Evolutionary conservation across 2,329 filamentous ascomycete genomes (phyloP).

Genomic region (Diaporthe vexans): DNA sequence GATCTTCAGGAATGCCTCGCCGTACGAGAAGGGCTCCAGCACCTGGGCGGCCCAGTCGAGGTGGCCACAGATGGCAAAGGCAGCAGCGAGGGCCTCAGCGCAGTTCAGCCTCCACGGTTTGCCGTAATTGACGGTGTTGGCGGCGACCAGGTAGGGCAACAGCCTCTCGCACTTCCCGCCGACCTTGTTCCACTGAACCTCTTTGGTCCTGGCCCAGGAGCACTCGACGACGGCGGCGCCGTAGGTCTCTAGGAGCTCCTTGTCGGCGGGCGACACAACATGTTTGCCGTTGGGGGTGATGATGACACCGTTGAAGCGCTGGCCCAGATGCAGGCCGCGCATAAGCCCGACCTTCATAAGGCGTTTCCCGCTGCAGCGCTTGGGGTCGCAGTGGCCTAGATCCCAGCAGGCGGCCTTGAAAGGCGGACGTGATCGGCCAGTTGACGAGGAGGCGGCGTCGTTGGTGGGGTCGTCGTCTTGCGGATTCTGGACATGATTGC

Average conservation of each 20-base stretch:
- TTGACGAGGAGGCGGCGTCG: constrained; percentile 42
- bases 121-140: constrained; percentile 97
- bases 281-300: constrained; percentile 95
- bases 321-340: constrained; percentile 91
- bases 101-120: constrained; percentile 96
- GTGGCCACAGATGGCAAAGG: constrained; percentile 93
- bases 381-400: constrained; percentile 96
- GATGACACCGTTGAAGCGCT: constrained; percentile 92
- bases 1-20: constrained; percentile 89
- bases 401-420: constrained; percentile 99
- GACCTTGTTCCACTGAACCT: constrained; percentile 92
- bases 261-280: constrained; percentile 86
- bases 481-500: constrained; percentile 55
- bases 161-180: constrained; percentile 93
- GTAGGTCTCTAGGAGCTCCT: constrained; percentile 84
- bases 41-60: constrained; percentile 90
- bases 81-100: constrained; percentile 92
- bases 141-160: constrained; percentile 94
- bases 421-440: constrained; percentile 56
- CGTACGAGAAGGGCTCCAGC: constrained; percentile 88
- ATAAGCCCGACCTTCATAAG: constrained; percentile 94
- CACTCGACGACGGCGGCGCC: constrained; percentile 97
- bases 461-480: constrained; percentile 44
- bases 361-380: constrained; percentile 94
- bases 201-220: constrained; percentile 92